Evolutionary conservation across 1,139 yeast genomes (phyloP).

Genomic region (Debaryomyces fabryi): DNA sequence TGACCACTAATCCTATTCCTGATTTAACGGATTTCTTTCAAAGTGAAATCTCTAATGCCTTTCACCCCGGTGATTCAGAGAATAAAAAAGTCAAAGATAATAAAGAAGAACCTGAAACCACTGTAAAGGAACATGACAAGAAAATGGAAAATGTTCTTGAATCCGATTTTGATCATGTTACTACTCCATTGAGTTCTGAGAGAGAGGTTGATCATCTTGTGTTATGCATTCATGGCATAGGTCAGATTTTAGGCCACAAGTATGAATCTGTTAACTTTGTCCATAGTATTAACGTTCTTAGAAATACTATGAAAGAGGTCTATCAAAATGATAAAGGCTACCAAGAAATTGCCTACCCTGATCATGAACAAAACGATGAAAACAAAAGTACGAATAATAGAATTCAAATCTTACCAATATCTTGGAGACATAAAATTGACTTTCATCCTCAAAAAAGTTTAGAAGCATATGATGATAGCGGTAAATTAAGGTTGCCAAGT

Average conservation of each 20-base stretch:
- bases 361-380: constrained; percentile 16
- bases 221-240: constrained; percentile 90
- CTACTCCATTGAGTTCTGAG: constrained; percentile 33
- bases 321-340: constrained; percentile 50
- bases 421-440: constrained; percentile 75
- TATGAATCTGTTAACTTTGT: constrained; percentile 85
- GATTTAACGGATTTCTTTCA: constrained; percentile 33
- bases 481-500: constrained; percentile 55
- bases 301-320: constrained; percentile 64
- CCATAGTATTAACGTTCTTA: constrained; percentile 74
- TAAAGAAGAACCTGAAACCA: constrained; percentile 13
- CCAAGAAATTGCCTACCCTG: constrained; percentile 39
- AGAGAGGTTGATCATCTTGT: constrained; percentile 78
- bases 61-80: constrained; percentile 18
- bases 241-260: constrained; percentile 80
- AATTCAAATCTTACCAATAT: constrained; percentile 75
- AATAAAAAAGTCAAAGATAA: constrained; percentile 15
- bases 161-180: constrained; percentile 51
- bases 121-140: constrained; percentile 22
- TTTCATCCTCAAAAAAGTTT: constrained; percentile 53
- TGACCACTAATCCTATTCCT: constrained; percentile 34
- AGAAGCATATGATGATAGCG: constrained; percentile 31
- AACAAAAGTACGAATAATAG: constrained; percentile 48
- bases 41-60: constrained; percentile 30
- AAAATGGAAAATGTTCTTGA: constrained; percentile 50